These are phyloP conservation scores for Penicillium crustosum DNA, from an alignment of 2,329 filamentous ascomycete genomes.

Conservation along the genomic window DNA sequence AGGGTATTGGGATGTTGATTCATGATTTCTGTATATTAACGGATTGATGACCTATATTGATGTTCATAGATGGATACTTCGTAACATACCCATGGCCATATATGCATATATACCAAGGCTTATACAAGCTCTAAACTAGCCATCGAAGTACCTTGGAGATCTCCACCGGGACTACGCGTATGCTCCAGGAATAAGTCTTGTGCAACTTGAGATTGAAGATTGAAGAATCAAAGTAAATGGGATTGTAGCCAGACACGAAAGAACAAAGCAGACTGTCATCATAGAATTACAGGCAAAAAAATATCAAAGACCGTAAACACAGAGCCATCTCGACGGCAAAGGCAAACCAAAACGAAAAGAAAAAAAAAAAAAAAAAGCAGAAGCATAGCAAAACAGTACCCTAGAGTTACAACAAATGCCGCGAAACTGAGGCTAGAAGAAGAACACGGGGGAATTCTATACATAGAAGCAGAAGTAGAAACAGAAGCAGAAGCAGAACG, in stretches of 20 bases:
- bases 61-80: slow-evolving; percentile 3
- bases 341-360: slow-evolving; percentile 14
- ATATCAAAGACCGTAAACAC: slow-evolving; percentile 25
- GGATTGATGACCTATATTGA: slow-evolving; percentile 8
- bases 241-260: slow-evolving; percentile 17
- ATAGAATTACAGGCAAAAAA: slow-evolving; percentile 36
- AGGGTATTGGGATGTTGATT: neutral
- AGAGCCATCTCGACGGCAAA: slow-evolving; percentile 19
- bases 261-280: slow-evolving; percentile 31
- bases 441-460: slow-evolving; percentile 33
- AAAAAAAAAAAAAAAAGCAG: slow-evolving; percentile 14
- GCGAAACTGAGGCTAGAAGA: slow-evolving; percentile 24
- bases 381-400: slow-evolving; percentile 17
- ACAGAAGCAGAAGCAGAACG: slow-evolving; percentile 13
- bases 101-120: neutral
- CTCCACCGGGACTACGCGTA: neutral
- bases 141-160: neutral
- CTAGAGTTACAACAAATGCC: slow-evolving; percentile 32
- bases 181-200: neutral
- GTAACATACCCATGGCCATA: slow-evolving; percentile 1
- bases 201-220: neutral
- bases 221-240: slow-evolving; percentile 13
- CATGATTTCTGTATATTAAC: slow-evolving; percentile 7
- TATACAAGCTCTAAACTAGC: neutral
- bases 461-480: slow-evolving; percentile 26